Base-by-base conservation (phyloP, 163 green algal genomes). In the Scenedesmus sp. region DNA sequence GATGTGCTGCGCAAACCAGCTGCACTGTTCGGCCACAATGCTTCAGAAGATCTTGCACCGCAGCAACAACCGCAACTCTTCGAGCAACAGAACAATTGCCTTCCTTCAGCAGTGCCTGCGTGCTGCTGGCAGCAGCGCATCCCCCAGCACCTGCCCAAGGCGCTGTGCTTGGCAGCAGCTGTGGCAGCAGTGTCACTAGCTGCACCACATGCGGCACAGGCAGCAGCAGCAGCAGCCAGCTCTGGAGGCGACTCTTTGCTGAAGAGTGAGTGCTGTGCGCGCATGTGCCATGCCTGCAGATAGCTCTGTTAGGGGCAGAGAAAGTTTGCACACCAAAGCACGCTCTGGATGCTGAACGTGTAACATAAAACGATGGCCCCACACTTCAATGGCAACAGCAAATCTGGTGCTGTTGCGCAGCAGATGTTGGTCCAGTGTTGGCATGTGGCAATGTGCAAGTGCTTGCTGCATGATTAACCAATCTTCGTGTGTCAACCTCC, bases 111-210 rank as follows among this genome's bases (percentile, higher is more conserved):
- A 60, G 79, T 16, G 1, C 79, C 79, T 26, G 79, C 79, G 34
- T 57, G 74, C 74, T 83, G 77, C 23, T 56, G 74, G 76, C 76
- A 55, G 46, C 86, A 67, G 66, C 34, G 46, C 8, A 26, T 79
- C 10, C 8, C 16, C 4, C 73, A 86, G 55, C 87, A 74, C 23
- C n/a, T 91, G 23, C 73, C 55, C 1, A 85, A 74, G 64, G 87
- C 87, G n/a, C 52, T 90, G 52, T 84, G 66, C 15, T 10, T 91
- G 55, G 56, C 87, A 15, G 87, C 87, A 79, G 76, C 76, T 23
- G 74, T 26, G 15, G 74, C 70, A n/a, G 59, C 15, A 2, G 3
- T 87, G 9, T 79, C 87, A n/a, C 74, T 91, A 67, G 55, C n/a
- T 23, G 83, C 83, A 9, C 83, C 57, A 10, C 57, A 77, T 54